Evolutionary conservation across 73 alveolate genomes (phyloP), one percentile per base, ranked within the genome.

Genomic region (Urostyla sp.): DNA sequence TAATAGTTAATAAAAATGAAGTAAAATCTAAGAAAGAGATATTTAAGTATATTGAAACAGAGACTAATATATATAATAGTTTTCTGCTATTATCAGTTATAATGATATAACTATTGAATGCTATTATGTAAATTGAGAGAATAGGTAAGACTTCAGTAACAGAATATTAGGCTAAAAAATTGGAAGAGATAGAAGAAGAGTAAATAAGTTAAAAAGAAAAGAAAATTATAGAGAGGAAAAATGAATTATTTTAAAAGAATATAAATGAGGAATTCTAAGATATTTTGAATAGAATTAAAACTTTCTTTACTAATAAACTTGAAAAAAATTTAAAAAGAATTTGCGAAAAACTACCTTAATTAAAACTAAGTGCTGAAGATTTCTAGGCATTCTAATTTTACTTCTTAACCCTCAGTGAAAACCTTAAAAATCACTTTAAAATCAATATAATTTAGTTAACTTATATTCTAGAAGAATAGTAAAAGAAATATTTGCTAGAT

Each of bases 241-340:
- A 60, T 46, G 72, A 61, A 13, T 15, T 34, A 15, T 66, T 27
- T 58, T 20, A 66, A 7, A 80, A 50, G 36, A 67, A 80, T 32
- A 37, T 49, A 23, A 53, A 66, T 4, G 90, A 80, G 44, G 83
- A 69, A 28, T 69, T 69, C 48, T 45, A 45, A 34, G 83, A 69
- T 30, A 46, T 69, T 27, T 45, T 16, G n/a, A 45, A 7, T 69
- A 69, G 49, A 54, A 45, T 69, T 27, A 69, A 69, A 40, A 26
- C n/a, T 18, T 69, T 46, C 44, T 49, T 69, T 28, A 49, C 69
- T 20, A 63, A 75, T 20, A 80, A 80, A 34, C 16, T 80, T 0
- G 75, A 80, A 49, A 80, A 67, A 67, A 80, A 63, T 27, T 69
- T 67, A 61, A 74, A 74, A 23, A 80, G 77, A n/a, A 49, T 67